Base-by-base conservation (phyloP, 768 basidiomycete species). In the Lentinula sp. region DNA sequence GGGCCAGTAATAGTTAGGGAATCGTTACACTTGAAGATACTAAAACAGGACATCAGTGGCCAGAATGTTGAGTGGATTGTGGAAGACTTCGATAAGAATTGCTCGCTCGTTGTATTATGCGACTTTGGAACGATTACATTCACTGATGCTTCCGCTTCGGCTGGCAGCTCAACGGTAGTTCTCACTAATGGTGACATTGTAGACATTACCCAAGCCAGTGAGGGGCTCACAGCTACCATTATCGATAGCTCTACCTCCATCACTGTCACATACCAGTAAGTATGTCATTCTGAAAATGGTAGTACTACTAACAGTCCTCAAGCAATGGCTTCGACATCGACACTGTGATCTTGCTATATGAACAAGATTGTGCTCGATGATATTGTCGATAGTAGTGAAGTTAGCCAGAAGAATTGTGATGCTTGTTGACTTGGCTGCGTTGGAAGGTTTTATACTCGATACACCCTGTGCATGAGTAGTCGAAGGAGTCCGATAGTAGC, bases 181-280 rank as follows among this genome's bases (percentile, higher is more conserved):
- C 67, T 68, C 39, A 54, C 66, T 15, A 66, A 67, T 61, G 65
- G 68, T 32, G 69, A 65, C 16, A 52, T 68, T 60, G 70, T 72
- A 65, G 64, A 72, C 64, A 67, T 72, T 46, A 63, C 68, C 64
- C 71, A 72, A 67, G 69, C 65, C 67, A 61, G 57, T 63, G 40
- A 60, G 3, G 66, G 68, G 42, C 61, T 70, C 15, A 72, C 70
- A 11, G 45, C 45, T 53, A 53, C 52, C 11, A 53, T 32, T 35
- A 23, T 54, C 4, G 52, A 35, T 54, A 35, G 52, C 13, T 34
- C 34, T 34, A 21, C 39, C 31, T 34, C 39, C 18, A 8, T 48
- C 7, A 48, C 21, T 48, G 46, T 54, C 16, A 54, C 32, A 13
- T 35, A 54, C 21, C 52, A 40, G 31, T 54, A 40, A 28, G 23